Evolutionary conservation across 495 filamentous ascomycete genomes (phyloP), one percentile per base, ranked within the genome.

Genomic region (Aspergillus nidulans): DNA sequence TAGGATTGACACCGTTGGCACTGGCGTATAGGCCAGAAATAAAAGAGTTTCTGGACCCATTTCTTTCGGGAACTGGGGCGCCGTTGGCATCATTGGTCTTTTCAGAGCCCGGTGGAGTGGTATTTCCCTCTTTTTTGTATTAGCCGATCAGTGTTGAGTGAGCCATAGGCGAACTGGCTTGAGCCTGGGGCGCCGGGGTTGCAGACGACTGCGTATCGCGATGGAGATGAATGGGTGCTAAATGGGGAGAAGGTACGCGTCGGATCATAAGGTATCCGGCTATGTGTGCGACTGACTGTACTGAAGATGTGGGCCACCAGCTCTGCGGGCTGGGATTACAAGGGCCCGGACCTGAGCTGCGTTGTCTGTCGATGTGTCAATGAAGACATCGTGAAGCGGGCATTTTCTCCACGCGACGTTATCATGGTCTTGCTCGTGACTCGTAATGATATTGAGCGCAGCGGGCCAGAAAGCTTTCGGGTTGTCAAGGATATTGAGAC

Each of bases 231-330:
- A 23, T 59, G 57, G 57, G 52, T 55, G 9, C 20, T 59, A 2
- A 59, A 55, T 23, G 57, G 57, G 4, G 57, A 59, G 45, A 59
- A 59, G 46, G 57, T 59, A 39, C 10, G 42, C 32, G 13, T 34
- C 10, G 10, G 10, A 34, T 7, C n/a, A 12, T 13, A 34, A 34
- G 2, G 30, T 12, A 12, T n/a, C n/a, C 30, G 30, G 10, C 9
- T 2, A 34, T 34, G 30, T 3, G 4, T 12, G 10, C 6, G 25
- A 34, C 46, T n/a, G 28, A 34, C 1, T 49, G 26, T 26, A 20
- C 13, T 16, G 4, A 19, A 59, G 57, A 47, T 59, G 15, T 59
- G 57, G 57, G 57, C 57, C 1, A 55, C 57, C 0, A 59, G 52
- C 40, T 51, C 45, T 0, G 57, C 46, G 4, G 57, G 57, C 1